Evolutionary conservation across 495 filamentous ascomycete genomes (phyloP).

Genomic region (Talaromyces wortmannii): DNA sequence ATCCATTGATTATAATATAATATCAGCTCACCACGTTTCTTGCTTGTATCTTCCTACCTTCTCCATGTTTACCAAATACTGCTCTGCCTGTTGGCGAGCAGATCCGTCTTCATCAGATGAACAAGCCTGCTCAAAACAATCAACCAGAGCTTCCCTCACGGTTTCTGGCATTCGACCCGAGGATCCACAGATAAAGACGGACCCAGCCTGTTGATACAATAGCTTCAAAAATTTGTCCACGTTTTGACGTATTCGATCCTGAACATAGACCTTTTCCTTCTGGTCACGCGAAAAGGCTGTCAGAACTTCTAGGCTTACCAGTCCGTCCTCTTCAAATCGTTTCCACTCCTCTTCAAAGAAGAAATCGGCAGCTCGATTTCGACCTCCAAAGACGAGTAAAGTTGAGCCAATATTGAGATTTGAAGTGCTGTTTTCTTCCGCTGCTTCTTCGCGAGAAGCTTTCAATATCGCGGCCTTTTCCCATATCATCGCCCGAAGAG

Average conservation of each 20-base stretch:
- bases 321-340: constrained; percentile 16
- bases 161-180: constrained; percentile 81
- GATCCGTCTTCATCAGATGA: constrained; percentile 17
- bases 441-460: constrained; percentile 25
- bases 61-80: constrained; percentile 55
- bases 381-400: constrained; percentile 71
- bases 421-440: constrained; percentile 15
- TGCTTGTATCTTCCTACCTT: constrained; percentile 66
- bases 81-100: constrained; percentile 46
- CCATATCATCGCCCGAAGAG: constrained; percentile 73
- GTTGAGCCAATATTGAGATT: constrained; percentile 23
- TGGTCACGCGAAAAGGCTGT: constrained; percentile 84
- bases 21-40: constrained; percentile 60
- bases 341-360: constrained; percentile 77
- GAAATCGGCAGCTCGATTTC: constrained; percentile 66
- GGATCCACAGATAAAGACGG: constrained; percentile 77
- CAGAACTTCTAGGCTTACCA: constrained; percentile 45
- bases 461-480: constrained; percentile 46
- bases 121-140: constrained; percentile 49
- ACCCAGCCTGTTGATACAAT: constrained; percentile 44
- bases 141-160: constrained; percentile 74
- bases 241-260: constrained; percentile 67
- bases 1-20: not conserved
- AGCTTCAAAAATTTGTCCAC: constrained; percentile 48
- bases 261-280: constrained; percentile 77